phyloP scores from a whole-genome alignment of 208 protist genomes.

The Leishmania tarentolae region DNA sequence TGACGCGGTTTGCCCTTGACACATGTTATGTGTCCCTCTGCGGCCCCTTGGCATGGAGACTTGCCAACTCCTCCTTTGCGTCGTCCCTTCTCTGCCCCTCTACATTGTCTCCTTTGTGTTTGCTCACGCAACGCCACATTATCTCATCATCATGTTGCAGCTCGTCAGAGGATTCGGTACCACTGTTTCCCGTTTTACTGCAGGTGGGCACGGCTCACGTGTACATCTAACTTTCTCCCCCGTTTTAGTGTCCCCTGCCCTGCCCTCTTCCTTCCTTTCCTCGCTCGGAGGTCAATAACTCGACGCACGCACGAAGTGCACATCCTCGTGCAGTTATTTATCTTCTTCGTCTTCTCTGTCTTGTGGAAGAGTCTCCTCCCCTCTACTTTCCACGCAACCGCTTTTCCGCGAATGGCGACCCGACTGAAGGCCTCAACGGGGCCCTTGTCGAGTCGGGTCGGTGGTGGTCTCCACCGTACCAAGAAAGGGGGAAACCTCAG shows the following conservation, averaged over 20 bases:
- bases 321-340: not conserved
- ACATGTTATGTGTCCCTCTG: not conserved
- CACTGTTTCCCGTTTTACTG: not conserved
- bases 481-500: constrained; percentile 71
- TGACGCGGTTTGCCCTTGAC: not conserved
- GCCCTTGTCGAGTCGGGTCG: not conserved
- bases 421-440: not conserved
- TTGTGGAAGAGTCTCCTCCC: not conserved
- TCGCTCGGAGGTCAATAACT: not conserved
- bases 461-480: constrained; percentile 26
- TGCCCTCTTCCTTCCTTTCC: not conserved
- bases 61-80: not conserved
- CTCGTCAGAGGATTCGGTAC: not conserved
- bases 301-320: not conserved
- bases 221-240: not conserved
- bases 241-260: too few species aligned
- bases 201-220: not conserved
- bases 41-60: too few species aligned
- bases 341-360: not conserved
- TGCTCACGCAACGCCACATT: not conserved
- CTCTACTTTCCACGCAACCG: not conserved
- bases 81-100: not conserved
- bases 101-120: not conserved
- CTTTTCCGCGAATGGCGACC: not conserved
- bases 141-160: not conserved